Evolutionary conservation across 768 basidiomycete genomes (phyloP).

Genomic region (Leccinum subgranulosum): DNA sequence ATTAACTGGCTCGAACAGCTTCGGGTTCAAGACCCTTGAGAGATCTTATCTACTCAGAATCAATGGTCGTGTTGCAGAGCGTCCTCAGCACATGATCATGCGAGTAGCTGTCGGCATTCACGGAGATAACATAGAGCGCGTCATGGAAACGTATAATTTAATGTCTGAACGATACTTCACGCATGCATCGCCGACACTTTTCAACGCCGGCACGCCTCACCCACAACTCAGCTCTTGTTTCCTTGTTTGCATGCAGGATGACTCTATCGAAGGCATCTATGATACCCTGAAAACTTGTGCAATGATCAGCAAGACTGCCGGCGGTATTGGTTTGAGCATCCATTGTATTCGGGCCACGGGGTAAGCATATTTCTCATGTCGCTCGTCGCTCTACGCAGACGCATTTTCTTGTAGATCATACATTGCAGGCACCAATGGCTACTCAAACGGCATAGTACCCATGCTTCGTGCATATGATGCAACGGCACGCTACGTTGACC

Average conservation of each 20-base stretch:
- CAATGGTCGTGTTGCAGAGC: slow-evolving; percentile 91
- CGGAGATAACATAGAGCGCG: slow-evolving; percentile 82
- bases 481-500: slow-evolving; percentile 97
- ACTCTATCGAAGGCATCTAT: slow-evolving; percentile 98
- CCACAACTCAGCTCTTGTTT: slow-evolving; percentile 97
- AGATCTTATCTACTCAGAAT: slow-evolving; percentile 95
- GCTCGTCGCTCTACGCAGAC: not conserved
- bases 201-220: slow-evolving; percentile 96
- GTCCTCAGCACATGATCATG: slow-evolving; percentile 99
- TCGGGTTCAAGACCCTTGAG: slow-evolving; percentile 99
- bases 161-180: slow-evolving; percentile 99
- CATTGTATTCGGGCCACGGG: slow-evolving; percentile 96
- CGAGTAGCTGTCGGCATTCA: slow-evolving; percentile 98
- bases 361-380: slow-evolving; percentile 39
- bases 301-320: slow-evolving; percentile 99
- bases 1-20: slow-evolving; percentile 43
- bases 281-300: slow-evolving; percentile 98
- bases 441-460: slow-evolving; percentile 98
- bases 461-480: slow-evolving; percentile 99
- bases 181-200: slow-evolving; percentile 95
- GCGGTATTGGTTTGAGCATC: slow-evolving; percentile 94
- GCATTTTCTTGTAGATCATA: slow-evolving; percentile 63
- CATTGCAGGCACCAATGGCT: slow-evolving; percentile 98
- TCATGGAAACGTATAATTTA: slow-evolving; percentile 88
- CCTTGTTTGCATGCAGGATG: slow-evolving; percentile 97